phyloP scores from a whole-genome alignment of 257 asterid genomes.

The Solanum okadae region DNA sequence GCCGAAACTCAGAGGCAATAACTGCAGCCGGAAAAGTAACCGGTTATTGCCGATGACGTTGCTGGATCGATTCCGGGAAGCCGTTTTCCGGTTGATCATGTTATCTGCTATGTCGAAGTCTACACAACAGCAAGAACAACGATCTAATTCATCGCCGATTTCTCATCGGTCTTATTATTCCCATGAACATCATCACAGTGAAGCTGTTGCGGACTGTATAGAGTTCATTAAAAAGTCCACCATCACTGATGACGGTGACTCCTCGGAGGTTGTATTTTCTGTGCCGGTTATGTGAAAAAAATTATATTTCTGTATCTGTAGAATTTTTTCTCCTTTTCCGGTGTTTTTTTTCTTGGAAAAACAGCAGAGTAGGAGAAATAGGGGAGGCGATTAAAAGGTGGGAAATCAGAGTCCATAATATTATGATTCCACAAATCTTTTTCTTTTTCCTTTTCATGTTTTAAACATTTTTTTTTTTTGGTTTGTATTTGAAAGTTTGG shows the following conservation, averaged over 20 bases:
- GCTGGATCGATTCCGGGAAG: conserved; percentile 38
- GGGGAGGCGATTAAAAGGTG: not conserved
- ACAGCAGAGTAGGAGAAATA: not conserved
- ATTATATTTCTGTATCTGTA: no score
- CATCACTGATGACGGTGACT: conserved; percentile 5
- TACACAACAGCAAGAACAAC: not conserved
- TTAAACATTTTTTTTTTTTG: not conserved
- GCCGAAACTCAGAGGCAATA: conserved; percentile 12
- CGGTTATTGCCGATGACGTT: conserved; percentile 17
- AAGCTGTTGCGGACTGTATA: conserved; percentile 37
- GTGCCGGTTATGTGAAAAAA: conserved; percentile 6
- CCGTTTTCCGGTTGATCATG: conserved; percentile 30
- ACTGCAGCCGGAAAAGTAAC: conserved; percentile 10
- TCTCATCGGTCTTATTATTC: not conserved
- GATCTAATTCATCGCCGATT: not conserved
- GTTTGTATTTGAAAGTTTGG: not conserved
- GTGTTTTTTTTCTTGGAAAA: no score
- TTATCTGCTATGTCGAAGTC: conserved; percentile 28
- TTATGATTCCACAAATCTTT: not conserved
- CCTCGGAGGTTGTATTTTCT: conserved; percentile 8
- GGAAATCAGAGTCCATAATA: not conserved
- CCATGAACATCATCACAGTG: conserved; percentile 23
- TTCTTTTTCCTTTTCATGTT: not conserved
- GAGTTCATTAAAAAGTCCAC: conserved; percentile 35
- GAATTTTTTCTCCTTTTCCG: not conserved